Evolutionary conservation across 495 filamentous ascomycete species (phyloP).

Genomic region (Aspergillus carlsbadensis): DNA sequence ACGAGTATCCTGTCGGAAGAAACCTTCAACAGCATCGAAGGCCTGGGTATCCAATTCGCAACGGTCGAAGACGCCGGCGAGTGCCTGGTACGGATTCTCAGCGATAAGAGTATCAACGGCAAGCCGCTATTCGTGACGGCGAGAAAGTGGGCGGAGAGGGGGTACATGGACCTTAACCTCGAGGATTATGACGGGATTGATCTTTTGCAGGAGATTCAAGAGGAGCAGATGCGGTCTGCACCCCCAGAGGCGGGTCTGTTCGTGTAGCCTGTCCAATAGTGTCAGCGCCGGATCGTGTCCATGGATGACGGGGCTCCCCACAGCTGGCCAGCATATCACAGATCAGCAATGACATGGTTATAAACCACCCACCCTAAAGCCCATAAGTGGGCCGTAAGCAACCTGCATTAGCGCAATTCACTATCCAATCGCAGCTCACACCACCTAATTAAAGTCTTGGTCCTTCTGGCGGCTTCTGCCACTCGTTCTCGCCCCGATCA

Average conservation of each 20-base stretch:
- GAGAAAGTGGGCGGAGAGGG: slow-evolving; percentile 16
- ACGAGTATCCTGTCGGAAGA: slow-evolving; percentile 22
- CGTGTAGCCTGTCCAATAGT: too few relatives aligned
- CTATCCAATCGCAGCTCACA: neutral
- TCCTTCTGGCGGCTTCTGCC: neutral
- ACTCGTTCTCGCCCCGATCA: neutral
- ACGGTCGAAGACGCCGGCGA: slow-evolving; percentile 14
- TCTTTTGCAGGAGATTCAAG: slow-evolving; percentile 17
- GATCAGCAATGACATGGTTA: too few relatives aligned
- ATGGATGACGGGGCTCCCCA: too few relatives aligned
- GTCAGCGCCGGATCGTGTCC: too few relatives aligned
- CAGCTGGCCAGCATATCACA: too few relatives aligned
- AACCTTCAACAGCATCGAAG: neutral
- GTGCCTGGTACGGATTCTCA: slow-evolving; percentile 21
- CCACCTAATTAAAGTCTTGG: neutral
- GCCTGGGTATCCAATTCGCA: slow-evolving; percentile 20
- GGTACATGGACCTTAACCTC: slow-evolving; percentile 21
- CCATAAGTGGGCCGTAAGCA: slow-evolving; percentile 1
- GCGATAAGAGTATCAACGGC: slow-evolving; percentile 16
- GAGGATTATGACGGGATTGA: slow-evolving; percentile 19
- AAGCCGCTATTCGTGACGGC: slow-evolving; percentile 21
- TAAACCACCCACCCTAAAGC: neutral
- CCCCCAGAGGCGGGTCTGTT: slow-evolving; percentile 10
- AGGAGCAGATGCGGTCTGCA: slow-evolving; percentile 18
- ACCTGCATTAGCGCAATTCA: neutral